A percentile compares a stretch with the other conserved stretches of the same genome.
These are phyloP conservation scores for Xylariaceae sp. DNA, from an alignment of 2,329 filamentous ascomycete species.

Conservation along the genomic window DNA sequence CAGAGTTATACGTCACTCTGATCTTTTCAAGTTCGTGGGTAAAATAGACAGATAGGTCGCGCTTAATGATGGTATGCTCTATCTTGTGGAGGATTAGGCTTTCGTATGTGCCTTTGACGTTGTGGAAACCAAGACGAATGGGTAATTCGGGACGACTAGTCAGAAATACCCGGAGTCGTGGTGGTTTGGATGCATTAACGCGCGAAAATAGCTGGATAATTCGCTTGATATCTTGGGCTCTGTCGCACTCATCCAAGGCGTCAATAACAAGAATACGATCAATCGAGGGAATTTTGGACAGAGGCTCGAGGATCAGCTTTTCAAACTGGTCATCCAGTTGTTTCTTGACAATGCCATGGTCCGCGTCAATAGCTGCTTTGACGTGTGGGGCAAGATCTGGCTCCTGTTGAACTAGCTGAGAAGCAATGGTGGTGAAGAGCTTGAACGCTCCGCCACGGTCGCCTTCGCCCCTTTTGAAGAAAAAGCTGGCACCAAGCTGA, in stretches of 20 bases:
- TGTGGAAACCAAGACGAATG: slow-evolving; percentile 36
- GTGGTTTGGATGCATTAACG: neutral
- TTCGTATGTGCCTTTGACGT: slow-evolving; percentile 29
- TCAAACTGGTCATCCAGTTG: slow-evolving; percentile 1
- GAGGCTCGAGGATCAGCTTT: slow-evolving; percentile 1
- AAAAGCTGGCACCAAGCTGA: slow-evolving; percentile 35
- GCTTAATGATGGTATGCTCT: slow-evolving; percentile 27
- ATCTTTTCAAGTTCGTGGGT: slow-evolving; percentile 17
- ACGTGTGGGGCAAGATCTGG: neutral
- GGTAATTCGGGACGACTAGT: slow-evolving; percentile 42
- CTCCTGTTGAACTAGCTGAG: neutral
- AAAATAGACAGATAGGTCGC: slow-evolving; percentile 38
- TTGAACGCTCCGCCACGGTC: neutral
- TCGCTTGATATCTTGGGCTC: neutral
- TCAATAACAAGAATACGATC: slow-evolving; percentile 2
- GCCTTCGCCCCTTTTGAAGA: slow-evolving; percentile 38
- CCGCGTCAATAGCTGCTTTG: neutral
- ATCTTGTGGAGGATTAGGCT: slow-evolving; percentile 38
- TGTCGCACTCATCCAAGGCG: slow-evolving; percentile 8
- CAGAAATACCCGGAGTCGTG: slow-evolving; percentile 31
- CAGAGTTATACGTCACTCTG: slow-evolving; percentile 26
- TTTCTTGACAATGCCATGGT: neutral
- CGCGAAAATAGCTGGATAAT: neutral
- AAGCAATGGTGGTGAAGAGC: slow-evolving; percentile 7
- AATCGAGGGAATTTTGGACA: neutral